Evolutionary conservation across 768 basidiomycete genomes (phyloP).

Genomic region (Pholiota microspora): DNA sequence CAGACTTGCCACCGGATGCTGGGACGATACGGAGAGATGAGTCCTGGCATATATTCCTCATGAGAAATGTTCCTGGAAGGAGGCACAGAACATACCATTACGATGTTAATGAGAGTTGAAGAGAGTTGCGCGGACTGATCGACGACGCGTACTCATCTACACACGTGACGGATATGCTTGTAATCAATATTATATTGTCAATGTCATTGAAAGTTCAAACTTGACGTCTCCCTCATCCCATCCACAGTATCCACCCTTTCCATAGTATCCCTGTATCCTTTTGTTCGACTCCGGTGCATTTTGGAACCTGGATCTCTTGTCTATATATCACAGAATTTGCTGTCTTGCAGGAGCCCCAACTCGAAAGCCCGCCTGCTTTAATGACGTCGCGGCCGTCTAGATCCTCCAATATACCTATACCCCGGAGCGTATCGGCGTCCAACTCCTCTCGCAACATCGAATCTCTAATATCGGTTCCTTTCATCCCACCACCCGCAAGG

Average conservation of each 20-base stretch:
- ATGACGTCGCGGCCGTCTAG: conserved; percentile 48
- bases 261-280: no score
- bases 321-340: no score
- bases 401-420: conserved; percentile 68
- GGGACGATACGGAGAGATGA: conserved; percentile 63
- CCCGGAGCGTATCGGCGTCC: conserved; percentile 42
- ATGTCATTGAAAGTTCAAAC: no score
- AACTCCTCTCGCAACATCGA: conserved; percentile 61
- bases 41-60: conserved; percentile 25
- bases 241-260: no score
- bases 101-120: conserved; percentile 1
- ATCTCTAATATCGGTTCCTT: conserved; percentile 62
- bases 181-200: no score
- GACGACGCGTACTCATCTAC: conserved; percentile 11
- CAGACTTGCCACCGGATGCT: conserved; percentile 47
- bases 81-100: conserved; percentile 1
- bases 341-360: no score
- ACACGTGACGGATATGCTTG: conserved; percentile 3
- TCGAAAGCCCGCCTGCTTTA: not conserved
- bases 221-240: no score
- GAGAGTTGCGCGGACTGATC: not conserved
- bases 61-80: no score
- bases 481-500: conserved; percentile 37
- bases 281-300: not conserved
- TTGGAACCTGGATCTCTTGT: no score